Conservation (phyloP, 2,329 filamentous ascomycete species). For the Diplodia sapinea region DNA sequence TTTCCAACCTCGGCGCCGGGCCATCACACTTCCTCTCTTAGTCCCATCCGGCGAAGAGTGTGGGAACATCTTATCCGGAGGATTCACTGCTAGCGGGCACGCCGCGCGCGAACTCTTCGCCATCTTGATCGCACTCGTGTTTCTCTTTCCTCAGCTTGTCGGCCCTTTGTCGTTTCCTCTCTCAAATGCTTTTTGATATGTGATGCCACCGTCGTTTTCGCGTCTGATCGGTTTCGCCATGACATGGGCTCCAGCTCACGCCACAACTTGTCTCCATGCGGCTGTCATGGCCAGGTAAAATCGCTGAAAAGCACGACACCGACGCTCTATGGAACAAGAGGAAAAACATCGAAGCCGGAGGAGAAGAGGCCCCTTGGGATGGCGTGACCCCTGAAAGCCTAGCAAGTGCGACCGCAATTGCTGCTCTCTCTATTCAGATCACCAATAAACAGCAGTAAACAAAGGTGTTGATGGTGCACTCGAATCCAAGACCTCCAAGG, state of each 20-base stretch:
- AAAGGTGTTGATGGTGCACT: too few species aligned
- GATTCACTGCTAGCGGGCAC: not conserved
- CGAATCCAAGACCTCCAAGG: too few species aligned
- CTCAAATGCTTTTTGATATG: not conserved
- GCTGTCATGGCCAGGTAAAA: too few species aligned
- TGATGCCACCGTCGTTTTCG: not conserved
- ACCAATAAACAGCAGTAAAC: too few species aligned
- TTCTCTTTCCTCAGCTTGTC: not conserved
- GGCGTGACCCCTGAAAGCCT: too few species aligned
- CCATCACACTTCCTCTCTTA: not conserved
- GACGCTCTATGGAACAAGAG: too few species aligned
- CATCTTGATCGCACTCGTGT: not conserved
- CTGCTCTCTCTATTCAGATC: too few species aligned
- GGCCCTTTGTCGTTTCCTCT: not conserved
- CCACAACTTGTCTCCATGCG: too few species aligned
- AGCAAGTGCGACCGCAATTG: too few species aligned
- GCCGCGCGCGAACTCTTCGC: not conserved
- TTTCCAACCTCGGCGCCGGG: not conserved
- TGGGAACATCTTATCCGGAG: slow-evolving; percentile 15
- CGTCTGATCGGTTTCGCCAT: not conserved
- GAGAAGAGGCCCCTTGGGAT: too few species aligned
- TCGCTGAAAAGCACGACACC: too few species aligned
- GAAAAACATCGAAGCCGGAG: too few species aligned
- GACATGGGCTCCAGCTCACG: not conserved
- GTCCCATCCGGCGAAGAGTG: not conserved